Percentiles rank a stretch among this genome's conserved stretches.
Conservation (phyloP, 2,329 filamentous ascomycete species). For the Fusarium sororula region DNA sequence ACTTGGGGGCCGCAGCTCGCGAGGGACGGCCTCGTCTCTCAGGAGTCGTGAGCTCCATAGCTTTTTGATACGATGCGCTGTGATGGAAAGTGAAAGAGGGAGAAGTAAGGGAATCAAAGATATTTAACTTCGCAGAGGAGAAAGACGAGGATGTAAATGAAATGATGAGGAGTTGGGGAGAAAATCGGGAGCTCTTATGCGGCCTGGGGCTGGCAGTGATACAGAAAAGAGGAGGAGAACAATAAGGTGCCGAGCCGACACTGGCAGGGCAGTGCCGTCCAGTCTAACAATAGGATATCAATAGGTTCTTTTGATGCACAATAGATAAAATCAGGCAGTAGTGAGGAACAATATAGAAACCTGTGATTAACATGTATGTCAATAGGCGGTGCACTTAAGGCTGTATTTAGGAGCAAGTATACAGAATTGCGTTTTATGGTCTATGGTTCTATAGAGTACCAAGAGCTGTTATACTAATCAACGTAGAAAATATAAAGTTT, state of each 20-base stretch:
- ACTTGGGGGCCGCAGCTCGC: conserved; percentile 12
- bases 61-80: background rate
- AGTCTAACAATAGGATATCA: background rate
- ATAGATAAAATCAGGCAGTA: background rate
- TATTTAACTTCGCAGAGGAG: background rate
- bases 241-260: background rate
- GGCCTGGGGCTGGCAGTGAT: background rate
- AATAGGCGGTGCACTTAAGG: background rate
- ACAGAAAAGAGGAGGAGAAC: background rate
- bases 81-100: background rate
- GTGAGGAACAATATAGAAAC: background rate
- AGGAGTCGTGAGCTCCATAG: background rate
- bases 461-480: background rate
- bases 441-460: background rate
- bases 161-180: background rate
- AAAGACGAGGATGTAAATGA: background rate
- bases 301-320: background rate
- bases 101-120: background rate
- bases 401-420: background rate
- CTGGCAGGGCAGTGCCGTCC: background rate
- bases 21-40: conserved; percentile 8
- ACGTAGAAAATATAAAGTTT: background rate
- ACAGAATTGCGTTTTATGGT: background rate
- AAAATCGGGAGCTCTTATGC: background rate
- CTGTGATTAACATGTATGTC: background rate